phyloP scores from a whole-genome alignment of 306 rosid species.

The Vigna radiata region DNA sequence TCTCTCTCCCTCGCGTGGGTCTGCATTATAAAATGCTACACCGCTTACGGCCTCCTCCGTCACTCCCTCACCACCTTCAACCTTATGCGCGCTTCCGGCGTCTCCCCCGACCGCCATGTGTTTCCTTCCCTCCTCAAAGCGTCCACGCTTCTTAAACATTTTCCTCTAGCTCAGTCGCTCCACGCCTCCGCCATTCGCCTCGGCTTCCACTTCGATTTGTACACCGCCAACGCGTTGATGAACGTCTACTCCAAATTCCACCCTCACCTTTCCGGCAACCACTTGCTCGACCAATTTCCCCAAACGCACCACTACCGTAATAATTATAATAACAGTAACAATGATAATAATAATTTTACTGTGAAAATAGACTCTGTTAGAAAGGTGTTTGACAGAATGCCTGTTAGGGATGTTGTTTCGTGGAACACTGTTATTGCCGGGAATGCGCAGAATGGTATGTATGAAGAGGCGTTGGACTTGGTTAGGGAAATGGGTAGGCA shows the following conservation, averaged over 20 bases:
- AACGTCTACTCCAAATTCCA: slow-evolving; percentile 71
- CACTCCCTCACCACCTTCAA: slow-evolving; percentile 57
- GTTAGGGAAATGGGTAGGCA: slow-evolving; percentile 65
- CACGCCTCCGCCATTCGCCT: slow-evolving; percentile 62
- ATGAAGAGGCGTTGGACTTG: slow-evolving; percentile 60
- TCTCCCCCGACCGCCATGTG: slow-evolving; percentile 58
- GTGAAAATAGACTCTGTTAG: slow-evolving; percentile 47
- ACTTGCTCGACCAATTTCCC: slow-evolving; percentile 28
- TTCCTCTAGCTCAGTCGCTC: slow-evolving; percentile 61
- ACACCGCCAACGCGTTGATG: slow-evolving; percentile 80
- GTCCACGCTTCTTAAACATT: slow-evolving; percentile 57
- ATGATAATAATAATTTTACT: neutral
- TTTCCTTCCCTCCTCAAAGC: slow-evolving; percentile 84
- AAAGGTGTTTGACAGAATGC: slow-evolving; percentile 80
- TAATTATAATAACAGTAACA: too few relatives aligned
- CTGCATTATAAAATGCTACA: slow-evolving; percentile 73
- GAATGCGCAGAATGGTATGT: slow-evolving; percentile 72
- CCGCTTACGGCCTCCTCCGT: slow-evolving; percentile 59
- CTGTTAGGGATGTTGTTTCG: slow-evolving; percentile 72
- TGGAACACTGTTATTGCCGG: slow-evolving; percentile 88
- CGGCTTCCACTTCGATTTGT: slow-evolving; percentile 70
- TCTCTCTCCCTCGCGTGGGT: slow-evolving; percentile 51
- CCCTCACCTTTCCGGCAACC: neutral
- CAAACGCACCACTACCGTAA: neutral
- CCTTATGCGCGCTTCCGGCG: slow-evolving; percentile 57